Evolutionary conservation across 2,329 filamentous ascomycete genomes (phyloP), one percentile per base, ranked within the genome.

Genomic region (Trichoderma sp.): DNA sequence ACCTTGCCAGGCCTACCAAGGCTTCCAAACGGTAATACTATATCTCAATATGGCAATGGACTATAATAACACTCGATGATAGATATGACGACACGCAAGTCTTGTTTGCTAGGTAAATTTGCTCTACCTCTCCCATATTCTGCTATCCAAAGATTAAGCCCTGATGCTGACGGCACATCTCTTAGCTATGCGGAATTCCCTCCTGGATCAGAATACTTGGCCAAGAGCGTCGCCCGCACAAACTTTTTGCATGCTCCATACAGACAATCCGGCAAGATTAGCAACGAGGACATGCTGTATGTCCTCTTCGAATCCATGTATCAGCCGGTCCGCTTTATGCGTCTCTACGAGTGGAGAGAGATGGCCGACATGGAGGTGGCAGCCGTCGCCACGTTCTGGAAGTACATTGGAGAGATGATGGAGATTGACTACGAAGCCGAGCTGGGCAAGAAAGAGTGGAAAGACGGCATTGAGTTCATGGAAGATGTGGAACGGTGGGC

Each of bases 331-430:
- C 83, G 86, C 15, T 94, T 91, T 84, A 86, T 92, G 36, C 79
- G 84, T 6, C 82, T 82, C 6, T 92, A 89, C 76, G 93, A 95
- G 78, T 95, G 92, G 92, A 87, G 93, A 2, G 51, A 82, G 5
- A 79, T 93, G 26, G 91, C 86, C 18, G 87, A 91, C 0, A 84
- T 94, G 80, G 93, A 95, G 79, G 79, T 84, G 11, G 92, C 90
- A 73, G 92, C 91, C 0, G 80, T 91, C 34, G 90, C 88, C 18
- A 89, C 88, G 0, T 89, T 92, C 76, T 94, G 91, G 92, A 92
- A 92, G 79, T 85, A 85, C 67, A 81, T 93, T 18, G 92, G 92
- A 15, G 90, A 93, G 75, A 87, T 88, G 67, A 91, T 94, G 88
- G 86, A 84, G 0, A 92, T 94, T 73, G 78, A 83, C 62, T 88